A percentile compares a stretch with the other conserved stretches of the same genome.
Evolutionary conservation across 495 filamentous ascomycete species (phyloP).

Genomic region (Hamigera avellanea): DNA sequence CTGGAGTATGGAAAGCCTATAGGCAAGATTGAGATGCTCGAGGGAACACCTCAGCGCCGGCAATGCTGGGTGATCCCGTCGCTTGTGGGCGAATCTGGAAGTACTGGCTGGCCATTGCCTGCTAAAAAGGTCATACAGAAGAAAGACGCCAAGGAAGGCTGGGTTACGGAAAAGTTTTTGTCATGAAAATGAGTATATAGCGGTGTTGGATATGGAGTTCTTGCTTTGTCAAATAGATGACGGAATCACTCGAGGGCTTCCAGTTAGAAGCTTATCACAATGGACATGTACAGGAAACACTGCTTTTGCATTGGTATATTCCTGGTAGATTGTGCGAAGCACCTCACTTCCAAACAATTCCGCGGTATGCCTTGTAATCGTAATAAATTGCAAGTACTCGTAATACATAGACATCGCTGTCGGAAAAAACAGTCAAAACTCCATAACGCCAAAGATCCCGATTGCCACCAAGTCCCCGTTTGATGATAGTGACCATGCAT

Average conservation of each 20-base stretch:
- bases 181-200: slow-evolving; percentile 7
- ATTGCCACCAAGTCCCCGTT: not conserved
- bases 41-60: slow-evolving; percentile 43
- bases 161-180: slow-evolving; percentile 62
- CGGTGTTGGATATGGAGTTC: not conserved
- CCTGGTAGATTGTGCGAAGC: too few relatives aligned
- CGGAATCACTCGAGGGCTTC: too few relatives aligned
- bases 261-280: slow-evolving; percentile 1
- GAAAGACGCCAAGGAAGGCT: slow-evolving; percentile 58
- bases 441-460: slow-evolving; percentile 4
- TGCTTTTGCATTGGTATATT: too few relatives aligned
- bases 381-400: too few relatives aligned
- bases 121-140: slow-evolving; percentile 72
- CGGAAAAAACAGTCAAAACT: not conserved
- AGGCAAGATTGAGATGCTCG: slow-evolving; percentile 55
- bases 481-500: too few relatives aligned
- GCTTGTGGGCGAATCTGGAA: slow-evolving; percentile 52
- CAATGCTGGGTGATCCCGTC: slow-evolving; percentile 77
- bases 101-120: slow-evolving; percentile 73
- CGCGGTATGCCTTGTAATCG: too few relatives aligned
- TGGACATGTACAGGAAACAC: too few relatives aligned
- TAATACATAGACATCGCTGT: too few relatives aligned
- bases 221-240: slow-evolving; percentile 12
- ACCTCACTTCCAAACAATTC: too few relatives aligned
- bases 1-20: slow-evolving; percentile 82